Conservation (phyloP, 2,329 filamentous ascomycete genomes). For the Colletotrichum sp. region DNA sequence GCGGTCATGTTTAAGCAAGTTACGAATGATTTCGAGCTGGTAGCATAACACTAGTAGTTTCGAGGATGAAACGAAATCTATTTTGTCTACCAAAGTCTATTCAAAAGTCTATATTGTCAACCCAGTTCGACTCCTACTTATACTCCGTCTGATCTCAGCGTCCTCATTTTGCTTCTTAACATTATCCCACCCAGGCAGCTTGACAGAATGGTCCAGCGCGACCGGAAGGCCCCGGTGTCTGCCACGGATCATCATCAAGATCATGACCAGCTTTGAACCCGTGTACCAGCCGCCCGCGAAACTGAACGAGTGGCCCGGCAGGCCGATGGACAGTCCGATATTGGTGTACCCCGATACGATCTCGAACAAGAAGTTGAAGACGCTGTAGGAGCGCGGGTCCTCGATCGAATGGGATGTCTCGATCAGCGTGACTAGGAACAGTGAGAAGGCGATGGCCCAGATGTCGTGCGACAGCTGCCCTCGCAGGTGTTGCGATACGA, state of each 20-base stretch:
- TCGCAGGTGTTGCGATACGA: constrained; percentile 61
- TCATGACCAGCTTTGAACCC: constrained; percentile 62
- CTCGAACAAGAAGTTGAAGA: constrained; percentile 66
- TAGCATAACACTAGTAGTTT: fast-evolving
- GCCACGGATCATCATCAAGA: constrained; percentile 61
- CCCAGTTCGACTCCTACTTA: background rate
- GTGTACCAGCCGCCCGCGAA: constrained; percentile 60
- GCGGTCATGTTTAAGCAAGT: too few species aligned
- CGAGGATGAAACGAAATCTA: background rate
- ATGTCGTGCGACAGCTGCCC: constrained; percentile 70
- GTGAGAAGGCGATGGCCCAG: constrained; percentile 68
- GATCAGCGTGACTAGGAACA: constrained; percentile 64
- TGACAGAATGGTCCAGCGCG: constrained; percentile 58
- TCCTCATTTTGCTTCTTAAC: constrained; percentile 33
- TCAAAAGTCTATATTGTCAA: background rate
- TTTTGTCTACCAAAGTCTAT: background rate
- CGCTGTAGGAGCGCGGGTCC: constrained; percentile 57
- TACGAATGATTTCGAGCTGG: too few species aligned
- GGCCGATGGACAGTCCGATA: constrained; percentile 64
- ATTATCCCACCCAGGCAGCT: constrained; percentile 40
- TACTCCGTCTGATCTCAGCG: background rate
- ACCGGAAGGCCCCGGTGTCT: constrained; percentile 62
- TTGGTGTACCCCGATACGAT: constrained; percentile 63
- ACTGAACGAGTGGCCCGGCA: constrained; percentile 57
- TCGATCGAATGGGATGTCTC: constrained; percentile 59